Evolutionary conservation across 257 asterid genomes (phyloP).

Genomic region (Nicotiana attenuata): DNA sequence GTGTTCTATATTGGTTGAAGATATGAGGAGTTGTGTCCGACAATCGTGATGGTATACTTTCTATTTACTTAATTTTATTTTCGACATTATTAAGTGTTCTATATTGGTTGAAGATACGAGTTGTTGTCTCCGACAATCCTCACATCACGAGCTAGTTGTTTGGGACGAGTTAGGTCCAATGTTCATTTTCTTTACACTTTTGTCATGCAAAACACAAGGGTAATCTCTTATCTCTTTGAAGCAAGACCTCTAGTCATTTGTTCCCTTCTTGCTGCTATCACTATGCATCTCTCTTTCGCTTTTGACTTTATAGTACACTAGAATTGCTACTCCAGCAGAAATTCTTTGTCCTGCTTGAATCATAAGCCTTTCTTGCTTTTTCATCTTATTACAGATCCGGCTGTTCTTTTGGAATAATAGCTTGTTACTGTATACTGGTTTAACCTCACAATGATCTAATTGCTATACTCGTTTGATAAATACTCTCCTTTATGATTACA

Average conservation of each 20-base stretch:
- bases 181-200: neutral
- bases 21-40: no score
- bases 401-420: no score
- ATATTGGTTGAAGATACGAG: neutral
- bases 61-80: no score
- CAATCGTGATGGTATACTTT: neutral
- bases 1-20: neutral
- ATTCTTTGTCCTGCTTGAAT: neutral
- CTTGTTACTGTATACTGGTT: neutral
- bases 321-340: neutral
- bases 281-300: neutral
- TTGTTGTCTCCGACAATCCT: neutral
- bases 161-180: neutral
- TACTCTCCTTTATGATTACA: neutral
- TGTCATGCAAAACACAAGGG: neutral
- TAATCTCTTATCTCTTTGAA: no score
- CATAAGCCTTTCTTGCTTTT: neutral
- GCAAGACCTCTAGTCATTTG: neutral
- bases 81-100: neutral
- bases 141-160: neutral
- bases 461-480: neutral
- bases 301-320: neutral
- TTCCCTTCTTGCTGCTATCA: neutral
- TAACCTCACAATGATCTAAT: neutral
- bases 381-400: no score